These are phyloP conservation scores for Cryptococcus amylolentus DNA, from an alignment of 1,284 basidiomycete genomes.

Conservation along the genomic window DNA sequence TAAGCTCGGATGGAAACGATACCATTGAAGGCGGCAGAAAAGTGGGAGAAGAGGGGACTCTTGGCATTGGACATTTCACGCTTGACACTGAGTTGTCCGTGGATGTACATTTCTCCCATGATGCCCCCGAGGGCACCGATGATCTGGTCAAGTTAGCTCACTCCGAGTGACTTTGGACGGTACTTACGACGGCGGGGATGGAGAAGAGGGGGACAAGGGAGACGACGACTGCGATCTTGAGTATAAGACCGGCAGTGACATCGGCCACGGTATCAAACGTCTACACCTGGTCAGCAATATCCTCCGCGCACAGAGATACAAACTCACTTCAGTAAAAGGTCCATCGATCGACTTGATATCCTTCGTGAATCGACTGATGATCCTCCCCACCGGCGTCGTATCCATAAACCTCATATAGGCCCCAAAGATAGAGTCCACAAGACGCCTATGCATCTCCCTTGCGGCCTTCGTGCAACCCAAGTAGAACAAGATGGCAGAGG, in stretches of 20 bases:
- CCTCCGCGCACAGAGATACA: not conserved
- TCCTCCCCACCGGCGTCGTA: conserved; percentile 59
- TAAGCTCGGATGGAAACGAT: conserved; percentile 54
- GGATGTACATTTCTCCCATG: conserved; percentile 58
- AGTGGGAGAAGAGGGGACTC: conserved; percentile 65
- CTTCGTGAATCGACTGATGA: conserved; percentile 60
- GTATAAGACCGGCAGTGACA: conserved; percentile 46
- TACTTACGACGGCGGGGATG: conserved; percentile 39
- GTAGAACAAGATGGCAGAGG: conserved; percentile 46
- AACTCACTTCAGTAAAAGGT: conserved; percentile 39
- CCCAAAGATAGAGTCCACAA: conserved; percentile 59
- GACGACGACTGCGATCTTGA: conserved; percentile 54
- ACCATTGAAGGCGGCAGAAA: conserved; percentile 65
- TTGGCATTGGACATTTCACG: conserved; percentile 64
- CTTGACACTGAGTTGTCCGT: conserved; percentile 70
- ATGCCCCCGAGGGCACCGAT: conserved; percentile 54
- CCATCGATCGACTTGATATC: conserved; percentile 55
- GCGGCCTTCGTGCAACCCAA: conserved; percentile 57
- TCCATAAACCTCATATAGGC: conserved; percentile 61
- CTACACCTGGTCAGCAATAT: conserved; percentile 19
- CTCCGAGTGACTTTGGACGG: not conserved
- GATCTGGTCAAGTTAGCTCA: conserved; percentile 11
- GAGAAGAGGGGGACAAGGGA: conserved; percentile 53
- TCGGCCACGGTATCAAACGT: conserved; percentile 39
- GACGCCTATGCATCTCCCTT: conserved; percentile 56